Conservation (phyloP, 257 asterid species). For the Lithospermum erythrorhizon region DNA sequence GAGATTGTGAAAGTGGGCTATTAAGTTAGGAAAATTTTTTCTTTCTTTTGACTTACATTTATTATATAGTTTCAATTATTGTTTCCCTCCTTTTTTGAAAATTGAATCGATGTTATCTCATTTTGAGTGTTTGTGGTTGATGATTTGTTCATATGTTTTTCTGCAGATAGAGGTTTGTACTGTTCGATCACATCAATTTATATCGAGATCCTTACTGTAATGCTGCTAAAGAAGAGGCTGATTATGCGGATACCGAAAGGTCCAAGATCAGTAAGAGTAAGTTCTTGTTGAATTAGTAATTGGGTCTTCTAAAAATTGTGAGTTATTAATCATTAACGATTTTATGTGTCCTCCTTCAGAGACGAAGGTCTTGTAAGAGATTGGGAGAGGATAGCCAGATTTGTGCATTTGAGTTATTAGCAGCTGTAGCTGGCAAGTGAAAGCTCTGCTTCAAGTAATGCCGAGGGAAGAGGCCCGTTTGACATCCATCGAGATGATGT, state of each 20-base stretch:
- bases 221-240: constrained; percentile 72
- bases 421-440: constrained; percentile 93
- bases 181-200: not conserved
- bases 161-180: not conserved
- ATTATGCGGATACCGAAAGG: constrained; percentile 75
- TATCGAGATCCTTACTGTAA: constrained; percentile 29
- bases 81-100: not conserved
- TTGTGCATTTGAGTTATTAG: constrained; percentile 89
- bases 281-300: constrained; percentile 4
- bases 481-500: constrained; percentile 19
- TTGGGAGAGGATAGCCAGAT: constrained; percentile 39
- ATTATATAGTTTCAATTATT: too few species aligned
- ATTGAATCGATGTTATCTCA: not conserved
- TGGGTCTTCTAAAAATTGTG: not conserved
- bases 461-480: constrained; percentile 29
- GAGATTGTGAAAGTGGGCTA: not conserved
- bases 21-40: too few species aligned
- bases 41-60: too few species aligned
- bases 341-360: constrained; percentile 25
- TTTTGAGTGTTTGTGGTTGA: not conserved
- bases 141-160: not conserved
- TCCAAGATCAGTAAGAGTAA: constrained; percentile 86
- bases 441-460: constrained; percentile 78
- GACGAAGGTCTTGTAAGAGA: constrained; percentile 38
- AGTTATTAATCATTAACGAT: not conserved